These are phyloP conservation scores for Cutaneotrichosporon cutaneum DNA, from an alignment of 1,284 basidiomycete genomes.

Conservation along the genomic window DNA sequence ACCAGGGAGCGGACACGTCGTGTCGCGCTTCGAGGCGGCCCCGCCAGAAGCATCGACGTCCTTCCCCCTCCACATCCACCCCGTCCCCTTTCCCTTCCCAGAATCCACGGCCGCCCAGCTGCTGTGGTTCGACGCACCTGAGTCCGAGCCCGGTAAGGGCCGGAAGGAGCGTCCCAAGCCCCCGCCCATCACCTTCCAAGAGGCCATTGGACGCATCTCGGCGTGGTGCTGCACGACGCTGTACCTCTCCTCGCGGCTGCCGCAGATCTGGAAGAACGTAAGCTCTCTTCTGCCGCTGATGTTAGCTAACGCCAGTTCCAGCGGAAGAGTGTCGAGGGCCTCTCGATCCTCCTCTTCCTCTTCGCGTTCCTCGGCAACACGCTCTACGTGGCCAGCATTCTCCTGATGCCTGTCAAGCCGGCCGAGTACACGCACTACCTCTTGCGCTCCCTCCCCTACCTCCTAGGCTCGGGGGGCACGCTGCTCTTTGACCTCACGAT, in stretches of 20 bases:
- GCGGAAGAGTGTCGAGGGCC: conserved; percentile 87
- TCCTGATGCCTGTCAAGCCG: conserved; percentile 52
- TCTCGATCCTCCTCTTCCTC: conserved; percentile 88
- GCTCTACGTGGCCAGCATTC: conserved; percentile 82
- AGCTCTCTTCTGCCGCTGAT: conserved; percentile 41
- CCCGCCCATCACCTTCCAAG: conserved; percentile 12
- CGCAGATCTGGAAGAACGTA: conserved; percentile 97
- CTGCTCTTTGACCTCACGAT: conserved; percentile 87
- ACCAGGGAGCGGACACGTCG: conserved; percentile 4
- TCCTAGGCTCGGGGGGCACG: conserved; percentile 83
- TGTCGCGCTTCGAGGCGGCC: background rate
- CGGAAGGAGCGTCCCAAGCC: background rate
- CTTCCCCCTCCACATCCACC: conserved; percentile 7
- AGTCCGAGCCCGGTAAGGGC: background rate
- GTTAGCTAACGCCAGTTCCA: conserved; percentile 61
- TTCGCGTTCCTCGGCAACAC: conserved; percentile 88
- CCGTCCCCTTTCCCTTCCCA: conserved; percentile 10
- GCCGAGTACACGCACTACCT: conserved; percentile 43
- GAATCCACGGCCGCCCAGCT: conserved; percentile 1
- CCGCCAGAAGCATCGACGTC: background rate
- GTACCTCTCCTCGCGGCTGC: conserved; percentile 85
- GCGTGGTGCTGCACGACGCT: conserved; percentile 89
- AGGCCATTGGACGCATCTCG: conserved; percentile 74
- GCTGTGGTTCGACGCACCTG: background rate
- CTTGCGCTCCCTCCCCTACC: conserved; percentile 58